Evolutionary conservation across 208 protist genomes (phyloP).

Genomic region (Crithidia bombi): DNA sequence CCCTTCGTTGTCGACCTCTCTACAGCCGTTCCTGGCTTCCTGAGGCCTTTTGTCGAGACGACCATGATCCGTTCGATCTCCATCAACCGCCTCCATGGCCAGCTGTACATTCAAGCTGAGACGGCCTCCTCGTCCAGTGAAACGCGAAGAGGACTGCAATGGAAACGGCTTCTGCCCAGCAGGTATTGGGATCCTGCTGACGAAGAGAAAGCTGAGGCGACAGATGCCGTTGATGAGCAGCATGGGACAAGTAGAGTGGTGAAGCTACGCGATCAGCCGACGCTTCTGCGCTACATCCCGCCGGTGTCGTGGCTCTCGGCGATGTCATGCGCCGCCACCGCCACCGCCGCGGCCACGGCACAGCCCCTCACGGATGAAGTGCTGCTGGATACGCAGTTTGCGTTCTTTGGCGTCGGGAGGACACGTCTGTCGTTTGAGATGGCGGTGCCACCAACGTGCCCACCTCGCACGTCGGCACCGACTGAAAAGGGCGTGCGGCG

Average conservation of each 20-base stretch:
- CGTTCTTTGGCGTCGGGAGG: not conserved
- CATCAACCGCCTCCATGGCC: not conserved
- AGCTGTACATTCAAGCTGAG: not conserved
- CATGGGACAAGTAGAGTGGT: not conserved
- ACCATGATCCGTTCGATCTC: not conserved
- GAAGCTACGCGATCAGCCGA: not conserved
- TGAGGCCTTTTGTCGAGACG: not conserved
- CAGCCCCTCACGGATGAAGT: not conserved
- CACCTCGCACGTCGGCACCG: not conserved
- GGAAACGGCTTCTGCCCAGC: not conserved
- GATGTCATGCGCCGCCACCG: not conserved
- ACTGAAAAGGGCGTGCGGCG: too few relatives aligned
- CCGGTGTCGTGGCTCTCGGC: constrained; percentile 1
- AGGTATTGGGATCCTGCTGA: not conserved
- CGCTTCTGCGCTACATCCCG: not conserved
- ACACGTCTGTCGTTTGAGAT: not conserved
- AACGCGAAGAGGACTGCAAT: not conserved
- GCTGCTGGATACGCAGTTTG: not conserved
- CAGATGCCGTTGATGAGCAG: too few relatives aligned
- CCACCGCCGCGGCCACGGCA: not conserved
- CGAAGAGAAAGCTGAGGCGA: too few relatives aligned
- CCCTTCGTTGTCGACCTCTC: not conserved
- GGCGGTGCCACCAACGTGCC: not conserved
- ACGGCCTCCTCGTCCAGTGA: not conserved
- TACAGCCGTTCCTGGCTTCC: not conserved